These are phyloP conservation scores for Neurospora sp. DNA, from an alignment of 495 filamentous ascomycete genomes.

Conservation along the genomic window DNA sequence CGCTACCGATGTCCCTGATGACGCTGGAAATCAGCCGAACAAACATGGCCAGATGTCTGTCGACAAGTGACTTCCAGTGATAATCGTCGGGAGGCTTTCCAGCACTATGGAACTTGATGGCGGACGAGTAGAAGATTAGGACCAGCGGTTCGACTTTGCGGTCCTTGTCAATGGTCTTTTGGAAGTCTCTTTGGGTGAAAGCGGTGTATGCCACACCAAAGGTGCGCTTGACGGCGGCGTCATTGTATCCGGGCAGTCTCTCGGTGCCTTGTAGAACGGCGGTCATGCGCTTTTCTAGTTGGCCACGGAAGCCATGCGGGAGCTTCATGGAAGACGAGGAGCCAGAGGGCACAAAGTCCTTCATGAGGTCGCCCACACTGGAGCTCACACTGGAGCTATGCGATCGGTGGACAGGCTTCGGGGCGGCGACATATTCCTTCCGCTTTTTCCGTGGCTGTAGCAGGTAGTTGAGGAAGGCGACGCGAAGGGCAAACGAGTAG, in stretches of 20 bases:
- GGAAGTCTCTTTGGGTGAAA: conserved; percentile 69
- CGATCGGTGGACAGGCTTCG: conserved; percentile 48
- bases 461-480: conserved; percentile 87
- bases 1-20: conserved; percentile 63
- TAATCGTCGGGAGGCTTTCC: conserved; percentile 77
- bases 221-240: conserved; percentile 77
- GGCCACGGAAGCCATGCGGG: conserved; percentile 47
- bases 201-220: conserved; percentile 72
- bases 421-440: conserved; percentile 66
- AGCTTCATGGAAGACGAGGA: conserved; percentile 35
- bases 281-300: conserved; percentile 67
- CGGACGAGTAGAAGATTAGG: conserved; percentile 69
- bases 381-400: conserved; percentile 60
- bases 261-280: conserved; percentile 66
- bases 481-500: conserved; percentile 80
- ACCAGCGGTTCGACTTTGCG: conserved; percentile 87
- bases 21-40: conserved; percentile 75
- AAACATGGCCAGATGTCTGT: conserved; percentile 91
- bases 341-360: conserved; percentile 37
- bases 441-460: conserved; percentile 83
- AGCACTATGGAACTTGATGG: conserved; percentile 72
- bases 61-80: conserved; percentile 84
- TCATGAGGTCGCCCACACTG: conserved; percentile 58
- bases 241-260: conserved; percentile 69
- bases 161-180: conserved; percentile 86